These are phyloP conservation scores for Bruguiera sexangula DNA, from an alignment of 345 rosid species.

Conservation along the genomic window DNA sequence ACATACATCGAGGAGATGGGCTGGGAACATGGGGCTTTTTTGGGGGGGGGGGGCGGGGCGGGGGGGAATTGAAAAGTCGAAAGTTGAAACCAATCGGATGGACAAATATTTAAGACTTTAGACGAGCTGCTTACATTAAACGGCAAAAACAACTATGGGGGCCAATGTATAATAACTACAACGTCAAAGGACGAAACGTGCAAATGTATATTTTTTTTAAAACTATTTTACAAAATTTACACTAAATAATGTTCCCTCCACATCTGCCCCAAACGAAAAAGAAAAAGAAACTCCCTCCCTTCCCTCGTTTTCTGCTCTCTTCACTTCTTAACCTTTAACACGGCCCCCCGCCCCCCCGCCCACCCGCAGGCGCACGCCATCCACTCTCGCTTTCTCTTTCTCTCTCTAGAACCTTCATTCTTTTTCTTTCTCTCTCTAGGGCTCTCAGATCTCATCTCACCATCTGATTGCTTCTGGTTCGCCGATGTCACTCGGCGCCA, in stretches of 20 bases:
- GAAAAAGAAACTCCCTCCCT: constrained; percentile 15
- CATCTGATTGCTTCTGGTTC: neutral
- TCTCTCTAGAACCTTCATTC: constrained; percentile 7
- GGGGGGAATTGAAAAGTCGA: too few species aligned
- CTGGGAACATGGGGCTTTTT: too few species aligned
- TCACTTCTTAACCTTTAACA: constrained; percentile 8
- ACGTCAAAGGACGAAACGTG: too few species aligned
- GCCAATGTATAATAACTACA: too few species aligned
- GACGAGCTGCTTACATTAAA: too few species aligned
- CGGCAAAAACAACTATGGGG: too few species aligned
- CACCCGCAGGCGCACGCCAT: neutral
- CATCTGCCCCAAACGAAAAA: constrained; percentile 15
- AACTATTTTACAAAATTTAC: too few species aligned
- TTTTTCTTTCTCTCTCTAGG: neutral
- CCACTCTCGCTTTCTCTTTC: neutral
- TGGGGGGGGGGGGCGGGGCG: too few species aligned
- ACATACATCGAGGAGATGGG: too few species aligned
- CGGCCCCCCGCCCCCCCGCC: neutral
- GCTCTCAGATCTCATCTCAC: neutral
- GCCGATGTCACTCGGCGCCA: constrained; percentile 44
- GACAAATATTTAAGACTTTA: too few species aligned
- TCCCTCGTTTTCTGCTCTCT: constrained; percentile 30
- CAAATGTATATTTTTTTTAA: too few species aligned
- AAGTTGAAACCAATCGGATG: too few species aligned
- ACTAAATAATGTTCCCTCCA: constrained; percentile 21